Evolutionary conservation across 2,329 filamentous ascomycete species (phyloP), one percentile per base, ranked within the genome.

Genomic region (Endoconidiophora polonica): DNA sequence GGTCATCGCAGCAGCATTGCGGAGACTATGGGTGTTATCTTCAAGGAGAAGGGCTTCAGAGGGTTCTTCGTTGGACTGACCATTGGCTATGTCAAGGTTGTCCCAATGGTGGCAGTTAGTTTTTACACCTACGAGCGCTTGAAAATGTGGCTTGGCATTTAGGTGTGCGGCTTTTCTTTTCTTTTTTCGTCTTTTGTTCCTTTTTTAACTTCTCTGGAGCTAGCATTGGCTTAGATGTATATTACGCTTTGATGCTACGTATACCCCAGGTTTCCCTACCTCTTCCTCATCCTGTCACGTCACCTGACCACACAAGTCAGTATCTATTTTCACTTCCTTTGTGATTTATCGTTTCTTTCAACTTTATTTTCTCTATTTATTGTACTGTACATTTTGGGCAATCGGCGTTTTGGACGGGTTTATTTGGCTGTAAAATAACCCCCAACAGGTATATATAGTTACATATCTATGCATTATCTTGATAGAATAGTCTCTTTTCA

Each of bases 21-120:
- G 14, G 90, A 96, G 66, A 94, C 90, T 1, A 80, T 80, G 2
- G 68, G 66, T 56, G 73, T 79, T 61, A 91, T 98, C 55, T 79
- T 79, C 57, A 68, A 73, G 43, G 86, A 95, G 65, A 74, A 73
- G 51, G 91, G 91, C 0, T 65, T 81, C 53, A 72, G 74, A 46
- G 91, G 91, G 0, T 96, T 94, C 68, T 98, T 86, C 64, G 81
- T 96, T 9, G 91, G 91, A 0, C 66, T 98, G 62, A 86, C 83
- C 1, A 95, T 98, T 64, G 91, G 91, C 5, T 98, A 96, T 64
- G 76, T 87, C 60, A 98, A 98, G 68, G 77, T 96, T 47, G 73
- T 95, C 55, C 91, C 91, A 3, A 83, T 98, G 85, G 78, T 68
- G 24, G 91, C 91, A 10, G 70, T 76, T 49, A 72, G 70, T 57